These are phyloP conservation scores for Sisymbrium altissimum DNA, from an alignment of 345 rosid genomes.

Conservation along the genomic window DNA sequence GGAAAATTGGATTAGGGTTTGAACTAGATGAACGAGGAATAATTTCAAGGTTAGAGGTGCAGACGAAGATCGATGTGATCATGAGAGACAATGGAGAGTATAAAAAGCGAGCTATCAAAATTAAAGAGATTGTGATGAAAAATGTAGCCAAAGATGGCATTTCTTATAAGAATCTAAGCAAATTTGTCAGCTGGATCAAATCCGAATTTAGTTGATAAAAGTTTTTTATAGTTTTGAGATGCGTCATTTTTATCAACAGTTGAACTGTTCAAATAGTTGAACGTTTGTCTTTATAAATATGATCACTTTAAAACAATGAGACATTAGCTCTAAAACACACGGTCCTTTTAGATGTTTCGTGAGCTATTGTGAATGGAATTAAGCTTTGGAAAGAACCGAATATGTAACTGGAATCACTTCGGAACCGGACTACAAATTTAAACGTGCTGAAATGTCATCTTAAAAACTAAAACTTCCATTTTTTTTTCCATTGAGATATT, in stretches of 20 bases:
- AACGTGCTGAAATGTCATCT: too few relatives aligned
- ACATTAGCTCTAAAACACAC: not conserved
- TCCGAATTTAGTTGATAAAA: not conserved
- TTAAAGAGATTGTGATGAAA: conserved; percentile 25
- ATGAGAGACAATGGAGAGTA: conserved; percentile 18
- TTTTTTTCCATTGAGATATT: not conserved
- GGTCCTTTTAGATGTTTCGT: not conserved
- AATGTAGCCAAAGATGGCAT: conserved; percentile 27
- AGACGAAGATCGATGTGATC: conserved; percentile 34
- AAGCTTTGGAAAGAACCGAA: not conserved
- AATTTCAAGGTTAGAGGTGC: conserved; percentile 22
- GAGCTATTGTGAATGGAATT: not conserved
- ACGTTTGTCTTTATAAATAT: too few relatives aligned
- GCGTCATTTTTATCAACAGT: too few relatives aligned
- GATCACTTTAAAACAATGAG: not conserved
- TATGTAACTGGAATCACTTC: not conserved
- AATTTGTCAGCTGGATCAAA: conserved; percentile 34
- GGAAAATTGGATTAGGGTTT: conserved; percentile 49
- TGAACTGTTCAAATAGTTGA: too few relatives aligned
- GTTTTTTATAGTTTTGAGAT: not conserved
- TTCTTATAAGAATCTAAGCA: conserved; percentile 26
- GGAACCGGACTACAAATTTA: too few relatives aligned
- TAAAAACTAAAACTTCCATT: not conserved
- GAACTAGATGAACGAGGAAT: conserved; percentile 30
- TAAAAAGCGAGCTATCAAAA: conserved; percentile 10